Base-by-base conservation (phyloP, 169 alveolate species). In the Cryptosporidium sp. region DNA sequence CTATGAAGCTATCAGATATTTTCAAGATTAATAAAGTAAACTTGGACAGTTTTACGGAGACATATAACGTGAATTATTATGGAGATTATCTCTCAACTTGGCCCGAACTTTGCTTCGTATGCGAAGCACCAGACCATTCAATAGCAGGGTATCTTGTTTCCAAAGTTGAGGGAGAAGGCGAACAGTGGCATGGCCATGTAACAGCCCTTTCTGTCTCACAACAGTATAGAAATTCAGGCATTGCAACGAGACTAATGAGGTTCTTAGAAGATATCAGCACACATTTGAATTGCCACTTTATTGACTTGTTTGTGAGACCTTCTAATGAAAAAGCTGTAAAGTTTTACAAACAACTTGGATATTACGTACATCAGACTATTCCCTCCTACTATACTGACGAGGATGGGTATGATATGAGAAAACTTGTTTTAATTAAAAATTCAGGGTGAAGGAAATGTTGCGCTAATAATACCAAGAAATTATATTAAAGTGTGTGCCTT, bases 201-300 rank as follows among this genome's bases (percentile, higher is more conserved):
- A 95, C 98, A 67, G 99, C 99, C 10, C 96, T 97, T 23, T 96
- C 99, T 33, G 98, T 97, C 1, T 98, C 98, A 12, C 99, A 98
- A 0, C 95, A 96, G 71, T 96, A 93, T 70, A 92, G 99, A 85
- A 93, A 94, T 74, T 93, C 95, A 85, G 98, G 98, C n/a, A 93
- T 97, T 35, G 99, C 99, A 35, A 91, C 95, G 55, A 92, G 93
- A 23, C 93, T 97, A 70, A 96, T 97, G 98, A 92, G 94, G 50
- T 95, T 93, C 84, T 85, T 96, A 48, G 99, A 97, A 80, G 97
- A 96, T 85, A 96, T 95, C 1, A 94, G 97, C 50, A 93, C 93
- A 58, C 92, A 93, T 61, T 92, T 92, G 58, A 96, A 94, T 85
- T 98, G 98, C 68, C 95, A 91, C 89, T 97, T 95, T 92, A 97